phyloP scores from a whole-genome alignment of 1,284 basidiomycete species.

The Melampsora americana region DNA sequence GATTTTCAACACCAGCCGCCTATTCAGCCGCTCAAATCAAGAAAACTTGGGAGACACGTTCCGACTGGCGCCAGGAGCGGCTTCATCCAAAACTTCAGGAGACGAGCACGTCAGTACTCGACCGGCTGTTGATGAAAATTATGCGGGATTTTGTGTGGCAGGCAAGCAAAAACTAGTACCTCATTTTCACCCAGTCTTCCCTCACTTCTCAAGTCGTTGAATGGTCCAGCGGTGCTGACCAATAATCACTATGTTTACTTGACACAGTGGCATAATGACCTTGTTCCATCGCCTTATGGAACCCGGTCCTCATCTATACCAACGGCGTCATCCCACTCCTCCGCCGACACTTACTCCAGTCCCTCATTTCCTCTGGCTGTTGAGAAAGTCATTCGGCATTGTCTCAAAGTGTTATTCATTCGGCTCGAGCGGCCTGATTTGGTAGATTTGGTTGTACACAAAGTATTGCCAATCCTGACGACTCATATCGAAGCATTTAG shows the following conservation, averaged over 20 bases:
- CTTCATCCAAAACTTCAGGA: conserved; percentile 13
- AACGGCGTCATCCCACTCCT: not conserved
- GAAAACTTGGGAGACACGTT: conserved; percentile 27
- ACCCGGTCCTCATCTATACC: not conserved
- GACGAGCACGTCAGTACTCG: not conserved
- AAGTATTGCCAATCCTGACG: conserved; percentile 79
- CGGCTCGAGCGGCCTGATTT: conserved; percentile 67
- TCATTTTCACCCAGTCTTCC: not conserved
- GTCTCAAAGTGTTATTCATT: conserved; percentile 62
- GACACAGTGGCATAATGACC: conserved; percentile 26
- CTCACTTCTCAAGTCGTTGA: no score
- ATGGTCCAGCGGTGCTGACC: not conserved
- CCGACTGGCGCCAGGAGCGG: conserved; percentile 22
- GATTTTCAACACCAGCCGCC: conserved; percentile 31
- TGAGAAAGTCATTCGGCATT: conserved; percentile 69
- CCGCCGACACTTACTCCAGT: conserved; percentile 18
- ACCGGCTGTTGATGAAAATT: conserved; percentile 25
- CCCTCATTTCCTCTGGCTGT: conserved; percentile 82
- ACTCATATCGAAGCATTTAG: conserved; percentile 83
- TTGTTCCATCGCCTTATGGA: conserved; percentile 15
- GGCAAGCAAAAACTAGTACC: conserved; percentile 20
- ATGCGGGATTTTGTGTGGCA: conserved; percentile 38
- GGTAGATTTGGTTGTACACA: conserved; percentile 72
- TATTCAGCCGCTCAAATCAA: conserved; percentile 32
- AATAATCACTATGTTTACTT: not conserved